Evolutionary conservation across 345 rosid species (phyloP), one percentile per base, ranked within the genome.

Genomic region (Cardamine resedifolia): DNA sequence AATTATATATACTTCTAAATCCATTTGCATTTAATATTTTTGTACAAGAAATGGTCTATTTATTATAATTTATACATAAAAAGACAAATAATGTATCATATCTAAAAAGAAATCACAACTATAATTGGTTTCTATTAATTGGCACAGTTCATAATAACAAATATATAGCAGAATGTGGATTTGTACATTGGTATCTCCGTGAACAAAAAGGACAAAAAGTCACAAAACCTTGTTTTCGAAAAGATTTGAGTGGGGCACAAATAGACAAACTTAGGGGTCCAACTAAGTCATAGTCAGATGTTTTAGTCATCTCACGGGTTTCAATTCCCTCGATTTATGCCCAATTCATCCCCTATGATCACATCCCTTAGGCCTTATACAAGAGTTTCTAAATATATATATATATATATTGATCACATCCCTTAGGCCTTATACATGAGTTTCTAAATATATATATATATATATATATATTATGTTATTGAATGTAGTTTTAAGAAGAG

Each of bases 281-380:
- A 12, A 28, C 58, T 58, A 31, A 23, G 38, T 50, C 61, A n/a
- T 11, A 15, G 16, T 60, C 61, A 41, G 3, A 62, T 41, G 53
- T 64, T 27, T 5, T n/a, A 62, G 31, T 72, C 77, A 64, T 72
- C 52, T 72, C 77, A 72, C 77, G 77, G 76, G 77, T 64, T 63
- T 15, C 62, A 24, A 0, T 24, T 31, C 48, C 58, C 24, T 30
- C 10, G 10, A 41, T 9, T 18, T 56, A 26, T 12, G 9, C 21
- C 65, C 68, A 50, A 52, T 19, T 14, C 49, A 48, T 59, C 19
- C 27, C 11, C 10, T 4, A n/a, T n/a, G n/a, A 23, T 15, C 36
- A 31, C 24, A 33, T 23, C 11, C 31, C 27, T 10, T 41, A 5
- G 45, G 21, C 14, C 10, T 19, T 5, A 7, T 31, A n/a, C n/a